Percentiles rank a stretch among this genome's conserved stretches.
Conservation (phyloP, 2,329 filamentous ascomycete genomes). For the Pseudocercospora musae region DNA sequence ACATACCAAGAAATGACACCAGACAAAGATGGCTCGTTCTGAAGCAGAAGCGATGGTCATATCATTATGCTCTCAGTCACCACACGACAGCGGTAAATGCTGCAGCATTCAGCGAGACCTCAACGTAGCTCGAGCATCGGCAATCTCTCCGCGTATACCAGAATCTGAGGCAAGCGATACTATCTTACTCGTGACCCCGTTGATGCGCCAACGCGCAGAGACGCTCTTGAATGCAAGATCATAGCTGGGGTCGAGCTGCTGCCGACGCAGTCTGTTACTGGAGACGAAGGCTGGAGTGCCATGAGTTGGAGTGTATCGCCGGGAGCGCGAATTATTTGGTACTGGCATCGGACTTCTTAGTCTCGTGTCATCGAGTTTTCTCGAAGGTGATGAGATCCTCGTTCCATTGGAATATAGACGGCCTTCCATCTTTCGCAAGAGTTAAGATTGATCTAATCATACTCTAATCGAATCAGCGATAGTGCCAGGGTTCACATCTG, state of each 20-base stretch:
- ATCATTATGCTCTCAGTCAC: slow-evolving; percentile 4
- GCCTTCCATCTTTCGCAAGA: slow-evolving; percentile 11
- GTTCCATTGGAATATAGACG: slow-evolving; percentile 12
- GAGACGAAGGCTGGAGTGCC: slow-evolving; percentile 12
- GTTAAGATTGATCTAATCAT: slow-evolving; percentile 3
- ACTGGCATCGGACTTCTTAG: slow-evolving; percentile 23
- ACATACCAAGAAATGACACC: slow-evolving; percentile 13
- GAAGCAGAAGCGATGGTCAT: slow-evolving; percentile 1
- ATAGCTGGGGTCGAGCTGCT: slow-evolving; percentile 11
- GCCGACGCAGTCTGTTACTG: slow-evolving; percentile 8
- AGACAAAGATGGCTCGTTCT: slow-evolving; percentile 8
- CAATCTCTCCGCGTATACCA: slow-evolving; percentile 17
- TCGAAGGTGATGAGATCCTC: slow-evolving; percentile 13
- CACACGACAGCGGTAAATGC: not conserved
- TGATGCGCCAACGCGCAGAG: slow-evolving; percentile 15
- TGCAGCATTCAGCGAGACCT: slow-evolving; percentile 12
- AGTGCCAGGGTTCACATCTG: slow-evolving; percentile 15
- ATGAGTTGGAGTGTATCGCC: slow-evolving; percentile 12
- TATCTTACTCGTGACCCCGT: slow-evolving; percentile 10
- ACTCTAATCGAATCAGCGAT: slow-evolving; percentile 16
- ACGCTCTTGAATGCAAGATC: slow-evolving; percentile 7
- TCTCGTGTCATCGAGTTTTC: slow-evolving; percentile 15
- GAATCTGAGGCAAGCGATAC: slow-evolving; percentile 5
- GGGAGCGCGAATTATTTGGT: slow-evolving; percentile 23
- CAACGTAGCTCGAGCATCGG: slow-evolving; percentile 12